Conservation (phyloP, 2,329 filamentous ascomycete species). For the Penicillium thymicola region DNA sequence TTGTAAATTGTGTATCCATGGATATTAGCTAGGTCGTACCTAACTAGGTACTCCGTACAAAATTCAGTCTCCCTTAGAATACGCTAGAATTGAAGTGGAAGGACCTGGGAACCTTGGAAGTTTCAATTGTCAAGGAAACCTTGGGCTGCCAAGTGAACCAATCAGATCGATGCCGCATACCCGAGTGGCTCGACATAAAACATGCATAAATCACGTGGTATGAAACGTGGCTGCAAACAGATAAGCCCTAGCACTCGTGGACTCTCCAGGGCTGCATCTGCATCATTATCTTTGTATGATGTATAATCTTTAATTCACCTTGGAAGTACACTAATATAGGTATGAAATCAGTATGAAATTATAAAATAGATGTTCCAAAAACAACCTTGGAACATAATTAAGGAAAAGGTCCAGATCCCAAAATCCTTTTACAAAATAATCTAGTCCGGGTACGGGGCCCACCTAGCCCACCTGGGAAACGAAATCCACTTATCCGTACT, state of each 20-base stretch:
- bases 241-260: background rate
- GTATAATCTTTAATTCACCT: background rate
- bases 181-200: constrained; percentile 17
- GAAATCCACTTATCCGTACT: background rate
- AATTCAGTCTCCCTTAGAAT: background rate
- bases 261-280: background rate
- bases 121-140: background rate
- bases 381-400: background rate
- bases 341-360: background rate
- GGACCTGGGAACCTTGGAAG: background rate
- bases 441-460: background rate
- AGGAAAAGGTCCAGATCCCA: background rate
- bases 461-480: background rate
- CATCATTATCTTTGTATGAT: background rate
- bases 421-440: background rate
- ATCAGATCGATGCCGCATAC: constrained; percentile 19
- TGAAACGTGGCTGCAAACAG: constrained; percentile 2
- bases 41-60: too few relatives aligned
- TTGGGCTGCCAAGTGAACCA: background rate
- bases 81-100: background rate
- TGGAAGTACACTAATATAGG: too few relatives aligned
- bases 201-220: constrained; percentile 11
- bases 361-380: background rate
- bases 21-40: background rate
- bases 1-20: background rate